Conservation (phyloP, 2,329 filamentous ascomycete genomes). For the Pseudonectria buxi region DNA sequence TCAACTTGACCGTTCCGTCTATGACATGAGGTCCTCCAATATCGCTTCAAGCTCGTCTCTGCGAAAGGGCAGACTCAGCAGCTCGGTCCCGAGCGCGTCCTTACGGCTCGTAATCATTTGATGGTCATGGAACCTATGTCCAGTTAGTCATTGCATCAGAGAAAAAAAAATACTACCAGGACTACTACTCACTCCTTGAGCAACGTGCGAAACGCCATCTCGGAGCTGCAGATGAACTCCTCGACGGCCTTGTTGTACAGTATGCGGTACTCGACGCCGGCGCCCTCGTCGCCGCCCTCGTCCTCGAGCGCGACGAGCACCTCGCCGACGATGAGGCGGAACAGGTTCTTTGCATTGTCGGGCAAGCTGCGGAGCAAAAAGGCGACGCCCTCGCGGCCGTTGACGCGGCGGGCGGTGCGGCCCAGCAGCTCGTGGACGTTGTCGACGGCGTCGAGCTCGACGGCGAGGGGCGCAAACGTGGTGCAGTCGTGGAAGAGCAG, state of each 20-base stretch:
- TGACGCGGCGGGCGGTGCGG: slow-evolving; percentile 68
- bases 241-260: slow-evolving; percentile 94
- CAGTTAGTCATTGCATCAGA: slow-evolving; percentile 19
- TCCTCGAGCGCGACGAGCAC: slow-evolving; percentile 66
- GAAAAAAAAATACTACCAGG: neutral
- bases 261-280: slow-evolving; percentile 81
- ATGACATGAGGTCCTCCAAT: slow-evolving; percentile 60
- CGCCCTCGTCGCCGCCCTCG: slow-evolving; percentile 47
- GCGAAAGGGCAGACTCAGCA: slow-evolving; percentile 77
- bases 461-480: slow-evolving; percentile 68
- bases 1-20: slow-evolving; percentile 5
- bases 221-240: slow-evolving; percentile 93
- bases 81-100: slow-evolving; percentile 77
- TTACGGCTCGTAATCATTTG: slow-evolving; percentile 91
- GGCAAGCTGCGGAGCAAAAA: slow-evolving; percentile 88
- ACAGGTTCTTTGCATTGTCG: slow-evolving; percentile 84
- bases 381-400: slow-evolving; percentile 83
- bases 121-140: slow-evolving; percentile 78
- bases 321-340: slow-evolving; percentile 77
- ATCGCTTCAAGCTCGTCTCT: slow-evolving; percentile 85
- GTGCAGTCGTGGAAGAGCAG: slow-evolving; percentile 93
- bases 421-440: slow-evolving; percentile 84
- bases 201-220: slow-evolving; percentile 90
- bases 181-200: slow-evolving; percentile 68
- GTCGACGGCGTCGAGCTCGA: slow-evolving; percentile 79